Evolutionary conservation across 2,329 filamentous ascomycete species (phyloP), one percentile per base, ranked within the genome.

Genomic region (Talaromyces sp.): DNA sequence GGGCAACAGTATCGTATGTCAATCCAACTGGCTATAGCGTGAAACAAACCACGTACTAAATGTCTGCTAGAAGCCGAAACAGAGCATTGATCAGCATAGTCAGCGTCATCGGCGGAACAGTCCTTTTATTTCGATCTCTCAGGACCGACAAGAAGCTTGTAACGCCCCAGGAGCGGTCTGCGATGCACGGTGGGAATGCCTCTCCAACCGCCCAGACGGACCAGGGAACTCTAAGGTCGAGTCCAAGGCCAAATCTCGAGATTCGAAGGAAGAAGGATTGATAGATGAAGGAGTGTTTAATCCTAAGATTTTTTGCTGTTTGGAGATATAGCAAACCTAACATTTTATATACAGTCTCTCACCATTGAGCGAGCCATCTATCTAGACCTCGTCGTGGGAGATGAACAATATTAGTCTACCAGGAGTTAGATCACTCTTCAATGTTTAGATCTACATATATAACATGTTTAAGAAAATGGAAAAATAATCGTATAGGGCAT

Each of bases 81-180:
- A 61, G 67, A 47, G 69, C 68, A 12, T 3, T 71, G 8, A 30
- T 67, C 53, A 69, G 67, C 52, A 65, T 66, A 31, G 59, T 61
- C 44, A 66, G 67, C 1, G 65, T 71, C 12, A 54, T 70, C 3
- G 61, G 64, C 3, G 66, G 66, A 34, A 61, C 64, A 10, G 63
- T 59, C 50, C n/a, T 68, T 16, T 40, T 69, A 44, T 70, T 69
- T 47, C 62, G 66, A 18, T 42, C 63, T 4, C 60, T 68, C 56
- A 64, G 65, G 50, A 63, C 65, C 5, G 53, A 61, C 6, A 63
- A 65, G 47, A 54, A 53, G 51, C 57, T 66, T 3, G 58, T 44
- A 7, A 63, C 61, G 4, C 61, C 65, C 1, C 59, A 69, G 16
- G 69, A 70, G 36, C 42, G 63, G 31, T 58, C 59, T 27, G 44